A percentile compares a stretch with the other conserved stretches of the same genome.
Evolutionary conservation across 1,284 basidiomycete genomes (phyloP).

Genomic region (Mycosarcoma maydis): DNA sequence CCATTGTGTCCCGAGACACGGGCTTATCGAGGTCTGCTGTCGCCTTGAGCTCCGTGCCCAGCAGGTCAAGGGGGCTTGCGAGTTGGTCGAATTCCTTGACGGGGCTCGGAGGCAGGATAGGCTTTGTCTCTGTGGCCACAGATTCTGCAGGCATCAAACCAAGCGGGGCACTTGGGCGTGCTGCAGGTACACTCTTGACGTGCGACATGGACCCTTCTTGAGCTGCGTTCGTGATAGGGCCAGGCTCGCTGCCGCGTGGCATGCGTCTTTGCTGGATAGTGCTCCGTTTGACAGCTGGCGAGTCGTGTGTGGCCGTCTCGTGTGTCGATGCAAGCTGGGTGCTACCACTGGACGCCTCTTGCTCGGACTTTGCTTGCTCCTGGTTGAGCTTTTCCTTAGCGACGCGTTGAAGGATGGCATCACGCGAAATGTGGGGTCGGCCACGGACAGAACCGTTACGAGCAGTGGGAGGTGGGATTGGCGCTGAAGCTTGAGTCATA

Average conservation of each 20-base stretch:
- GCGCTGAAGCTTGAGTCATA: not conserved
- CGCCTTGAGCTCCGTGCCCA: slow-evolving; percentile 52
- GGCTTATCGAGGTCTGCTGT: slow-evolving; percentile 14
- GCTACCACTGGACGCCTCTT: not conserved
- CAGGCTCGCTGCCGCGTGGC: slow-evolving; percentile 39
- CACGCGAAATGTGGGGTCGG: slow-evolving; percentile 64
- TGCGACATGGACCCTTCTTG: not conserved
- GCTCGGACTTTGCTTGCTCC: slow-evolving; percentile 19
- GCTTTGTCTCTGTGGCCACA: slow-evolving; percentile 32
- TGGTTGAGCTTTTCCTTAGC: slow-evolving; percentile 48
- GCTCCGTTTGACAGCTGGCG: slow-evolving; percentile 6
- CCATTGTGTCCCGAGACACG: not conserved
- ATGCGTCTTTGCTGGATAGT: slow-evolving; percentile 16
- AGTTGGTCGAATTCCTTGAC: slow-evolving; percentile 34
- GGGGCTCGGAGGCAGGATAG: slow-evolving; percentile 48
- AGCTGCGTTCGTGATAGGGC: not conserved
- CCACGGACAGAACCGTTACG: slow-evolving; percentile 22
- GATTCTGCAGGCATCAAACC: slow-evolving; percentile 3
- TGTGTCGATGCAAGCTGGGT: not conserved
- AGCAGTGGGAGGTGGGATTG: slow-evolving; percentile 13
- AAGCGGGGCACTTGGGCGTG: slow-evolving; percentile 35
- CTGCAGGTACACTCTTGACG: slow-evolving; percentile 1
- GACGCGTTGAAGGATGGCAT: slow-evolving; percentile 61
- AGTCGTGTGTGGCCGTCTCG: slow-evolving; percentile 1
- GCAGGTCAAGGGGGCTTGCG: slow-evolving; percentile 50